Conservation (phyloP, 768 basidiomycete species). For the Rhodotorula diobovata region DNA sequence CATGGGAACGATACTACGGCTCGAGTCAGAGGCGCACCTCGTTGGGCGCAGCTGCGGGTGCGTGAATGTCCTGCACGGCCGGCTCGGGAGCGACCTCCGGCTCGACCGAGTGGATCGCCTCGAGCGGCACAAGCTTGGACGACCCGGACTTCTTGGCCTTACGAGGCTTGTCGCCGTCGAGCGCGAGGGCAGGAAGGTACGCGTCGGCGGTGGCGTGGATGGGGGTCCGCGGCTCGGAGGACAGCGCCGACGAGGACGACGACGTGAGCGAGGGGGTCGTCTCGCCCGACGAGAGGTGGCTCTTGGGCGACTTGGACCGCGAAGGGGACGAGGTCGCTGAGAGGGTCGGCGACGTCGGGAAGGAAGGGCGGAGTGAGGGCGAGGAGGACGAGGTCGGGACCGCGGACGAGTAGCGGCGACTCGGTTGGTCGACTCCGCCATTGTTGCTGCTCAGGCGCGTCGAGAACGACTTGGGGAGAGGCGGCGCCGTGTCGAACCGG, state of each 20-base stretch:
- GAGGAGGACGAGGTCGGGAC: neutral
- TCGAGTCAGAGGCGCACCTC: too few relatives aligned
- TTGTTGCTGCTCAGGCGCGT: neutral
- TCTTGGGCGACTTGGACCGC: neutral
- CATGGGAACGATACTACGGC: too few relatives aligned
- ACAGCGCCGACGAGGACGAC: constrained; percentile 27
- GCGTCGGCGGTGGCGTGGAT: neutral
- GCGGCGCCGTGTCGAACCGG: neutral
- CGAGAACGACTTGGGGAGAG: constrained; percentile 1
- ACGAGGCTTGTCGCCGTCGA: constrained; percentile 1
- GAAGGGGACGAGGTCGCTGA: constrained; percentile 1
- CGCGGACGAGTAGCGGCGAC: constrained; percentile 12
- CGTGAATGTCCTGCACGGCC: neutral
- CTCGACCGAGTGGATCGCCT: neutral
- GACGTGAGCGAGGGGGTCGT: constrained; percentile 29
- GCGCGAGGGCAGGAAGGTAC: neutral
- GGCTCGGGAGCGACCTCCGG: neutral
- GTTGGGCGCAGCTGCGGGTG: neutral
- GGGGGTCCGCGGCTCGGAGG: constrained; percentile 13
- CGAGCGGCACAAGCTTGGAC: neutral
- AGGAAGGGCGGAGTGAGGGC: too few relatives aligned
- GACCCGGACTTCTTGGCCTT: constrained; percentile 1
- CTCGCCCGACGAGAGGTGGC: constrained; percentile 8
- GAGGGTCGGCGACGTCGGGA: constrained; percentile 2
- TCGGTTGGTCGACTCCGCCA: neutral